Evolutionary conservation across 2,329 filamentous ascomycete genomes (phyloP).

Genomic region (Neophaeococcomyces mojaviensis): DNA sequence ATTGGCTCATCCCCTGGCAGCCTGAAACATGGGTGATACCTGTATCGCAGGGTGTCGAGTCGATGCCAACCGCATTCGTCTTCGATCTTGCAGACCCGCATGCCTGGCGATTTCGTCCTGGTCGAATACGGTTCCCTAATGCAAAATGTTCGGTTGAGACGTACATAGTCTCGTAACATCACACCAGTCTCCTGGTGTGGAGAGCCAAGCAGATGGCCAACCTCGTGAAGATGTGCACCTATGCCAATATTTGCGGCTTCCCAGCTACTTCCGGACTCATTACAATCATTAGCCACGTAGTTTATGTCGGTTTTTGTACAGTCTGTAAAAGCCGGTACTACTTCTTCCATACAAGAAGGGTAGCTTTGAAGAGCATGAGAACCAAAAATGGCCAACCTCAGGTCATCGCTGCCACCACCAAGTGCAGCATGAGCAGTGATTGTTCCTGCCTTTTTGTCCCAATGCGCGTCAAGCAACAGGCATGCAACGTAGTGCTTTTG

Average conservation of each 20-base stretch:
- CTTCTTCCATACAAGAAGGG: slow-evolving; percentile 79
- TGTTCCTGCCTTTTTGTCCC: slow-evolving; percentile 64
- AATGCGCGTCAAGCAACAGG: slow-evolving; percentile 78
- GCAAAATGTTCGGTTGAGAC: slow-evolving; percentile 74
- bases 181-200: slow-evolving; percentile 85
- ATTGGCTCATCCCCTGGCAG: slow-evolving; percentile 65
- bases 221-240: slow-evolving; percentile 85
- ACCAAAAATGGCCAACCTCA: slow-evolving; percentile 83
- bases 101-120: slow-evolving; percentile 72
- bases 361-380: slow-evolving; percentile 90
- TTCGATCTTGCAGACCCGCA: slow-evolving; percentile 60
- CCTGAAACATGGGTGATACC: slow-evolving; percentile 82
- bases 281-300: slow-evolving; percentile 75
- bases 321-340: slow-evolving; percentile 80
- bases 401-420: slow-evolving; percentile 59
- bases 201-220: slow-evolving; percentile 82
- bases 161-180: slow-evolving; percentile 84
- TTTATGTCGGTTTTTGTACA: slow-evolving; percentile 81
- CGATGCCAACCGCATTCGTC: slow-evolving; percentile 92
- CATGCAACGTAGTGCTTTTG: slow-evolving; percentile 86
- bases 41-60: slow-evolving; percentile 79
- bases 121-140: slow-evolving; percentile 78
- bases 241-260: slow-evolving; percentile 93
- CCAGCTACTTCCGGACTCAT: slow-evolving; percentile 84
- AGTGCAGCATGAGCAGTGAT: slow-evolving; percentile 76